Evolutionary conservation across 2,329 filamentous ascomycete species (phyloP), one percentile per base, ranked within the genome.

Genomic region (Aspergillus transmontanensis): DNA sequence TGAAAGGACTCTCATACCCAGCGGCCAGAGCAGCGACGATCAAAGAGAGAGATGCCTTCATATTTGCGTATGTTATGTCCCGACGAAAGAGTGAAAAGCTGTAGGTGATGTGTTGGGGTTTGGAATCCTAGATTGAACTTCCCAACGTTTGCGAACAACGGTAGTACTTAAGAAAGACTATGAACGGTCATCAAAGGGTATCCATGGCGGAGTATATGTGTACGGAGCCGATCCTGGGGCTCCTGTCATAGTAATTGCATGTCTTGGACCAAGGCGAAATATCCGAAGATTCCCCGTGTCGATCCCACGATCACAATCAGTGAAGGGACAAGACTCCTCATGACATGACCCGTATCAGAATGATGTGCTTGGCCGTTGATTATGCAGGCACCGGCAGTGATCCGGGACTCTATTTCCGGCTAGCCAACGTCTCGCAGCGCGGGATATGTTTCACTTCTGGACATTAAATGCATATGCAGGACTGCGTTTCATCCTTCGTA

Each of bases 1-100:
- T 12, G 6, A 16, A 28, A 58, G 1, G 12, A 14, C 9, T 53
- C 43, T 19, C 59, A 0, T 57, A 64, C 64, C 64, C 57, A 45
- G 56, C 41, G 4, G 64, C 62, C 6, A 66, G 23, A 30, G 55
- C 56, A 16, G 64, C 46, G 34, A 64, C 30, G 16, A 66, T 14
- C 26, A 65, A 32, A 41, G 57, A 57, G 32, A 56, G 6, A n/a
- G 57, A 51, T 32, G 46, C 30, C 57, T 60, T 63, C 57, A 60
- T 60, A 34, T 23, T 51, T 55, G 41, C 19, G 16, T 43, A 7
- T 54, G 12, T 6, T 36, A 11, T 14, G 28, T 11, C 10, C 4
- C 6, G 28, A 51, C 9, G 28, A 34, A 57, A 11, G 6, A 23
- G 19, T 51, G 16, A 12, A 9, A 51, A n/a, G 6, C n/a, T 4